Percentiles rank a stretch among this genome's conserved stretches.
These are phyloP conservation scores for Hymenochaete sp. DNA, from an alignment of 1,284 basidiomycete species.

Conservation along the genomic window DNA sequence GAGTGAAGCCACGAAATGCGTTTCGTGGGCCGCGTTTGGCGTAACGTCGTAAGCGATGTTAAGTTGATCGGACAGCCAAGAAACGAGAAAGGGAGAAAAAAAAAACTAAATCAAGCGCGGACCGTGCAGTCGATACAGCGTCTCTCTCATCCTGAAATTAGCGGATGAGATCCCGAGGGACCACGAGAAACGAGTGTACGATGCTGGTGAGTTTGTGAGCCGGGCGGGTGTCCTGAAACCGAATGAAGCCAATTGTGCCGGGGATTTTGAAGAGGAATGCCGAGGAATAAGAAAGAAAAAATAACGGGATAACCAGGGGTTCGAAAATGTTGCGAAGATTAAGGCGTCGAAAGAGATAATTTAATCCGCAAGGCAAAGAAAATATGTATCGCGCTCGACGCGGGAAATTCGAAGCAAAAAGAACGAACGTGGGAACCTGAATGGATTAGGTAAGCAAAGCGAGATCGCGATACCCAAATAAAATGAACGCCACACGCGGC, in stretches of 20 bases:
- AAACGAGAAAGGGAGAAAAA: too few species aligned
- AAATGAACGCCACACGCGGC: neutral
- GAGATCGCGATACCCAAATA: neutral
- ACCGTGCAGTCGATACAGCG: neutral
- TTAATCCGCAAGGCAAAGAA: constrained; percentile 16
- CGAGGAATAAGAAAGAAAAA: neutral
- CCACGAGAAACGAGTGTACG: neutral
- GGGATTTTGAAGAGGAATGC: constrained; percentile 2
- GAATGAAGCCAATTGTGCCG: constrained; percentile 12
- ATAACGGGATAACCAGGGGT: neutral
- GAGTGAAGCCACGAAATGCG: neutral
- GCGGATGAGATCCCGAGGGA: neutral
- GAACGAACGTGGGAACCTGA: neutral
- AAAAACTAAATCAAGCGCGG: constrained; percentile 17
- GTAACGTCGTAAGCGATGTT: constrained; percentile 10
- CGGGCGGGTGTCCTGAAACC: constrained; percentile 17
- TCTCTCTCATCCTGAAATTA: neutral
- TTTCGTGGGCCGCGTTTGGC: constrained; percentile 3
- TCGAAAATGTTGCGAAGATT: constrained; percentile 10
- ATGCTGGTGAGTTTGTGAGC: constrained; percentile 3
- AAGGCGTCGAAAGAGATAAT: constrained; percentile 18
- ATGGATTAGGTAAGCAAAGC: neutral
- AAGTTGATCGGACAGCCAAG: constrained; percentile 9
- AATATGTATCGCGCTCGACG: constrained; percentile 19
- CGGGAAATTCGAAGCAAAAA: constrained; percentile 13